A percentile compares a stretch with the other conserved stretches of the same genome.
These are phyloP conservation scores for Pezicula carpinea DNA, from an alignment of 2,329 filamentous ascomycete genomes.

Conservation along the genomic window DNA sequence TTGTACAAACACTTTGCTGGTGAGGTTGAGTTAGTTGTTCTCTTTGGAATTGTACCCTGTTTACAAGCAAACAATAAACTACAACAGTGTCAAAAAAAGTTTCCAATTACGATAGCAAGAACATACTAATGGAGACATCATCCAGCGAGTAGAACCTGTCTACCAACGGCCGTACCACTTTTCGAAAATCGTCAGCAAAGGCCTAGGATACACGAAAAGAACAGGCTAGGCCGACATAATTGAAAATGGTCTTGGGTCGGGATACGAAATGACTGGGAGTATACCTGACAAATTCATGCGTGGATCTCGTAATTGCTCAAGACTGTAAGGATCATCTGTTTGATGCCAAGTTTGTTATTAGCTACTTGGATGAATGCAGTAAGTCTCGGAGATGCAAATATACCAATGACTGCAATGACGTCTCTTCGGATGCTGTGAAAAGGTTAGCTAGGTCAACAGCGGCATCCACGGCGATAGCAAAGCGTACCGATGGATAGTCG, in stretches of 20 bases:
- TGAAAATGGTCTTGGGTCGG: too few relatives aligned
- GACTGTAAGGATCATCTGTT: conserved; percentile 58
- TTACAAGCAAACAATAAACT: conserved; percentile 82
- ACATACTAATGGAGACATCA: conserved; percentile 70
- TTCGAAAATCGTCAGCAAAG: background rate
- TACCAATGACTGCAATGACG: conserved; percentile 58
- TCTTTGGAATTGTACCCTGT: conserved; percentile 72
- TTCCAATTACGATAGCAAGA: background rate
- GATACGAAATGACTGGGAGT: conserved; percentile 19
- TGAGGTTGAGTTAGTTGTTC: conserved; percentile 73
- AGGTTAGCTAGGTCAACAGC: background rate
- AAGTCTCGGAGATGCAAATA: conserved; percentile 30
- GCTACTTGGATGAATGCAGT: background rate
- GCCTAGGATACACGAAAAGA: too few relatives aligned
- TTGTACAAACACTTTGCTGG: conserved; percentile 76
- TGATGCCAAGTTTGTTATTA: background rate
- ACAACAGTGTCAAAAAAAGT: conserved; percentile 3
- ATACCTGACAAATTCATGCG: conserved; percentile 62
- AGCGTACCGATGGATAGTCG: conserved; percentile 62
- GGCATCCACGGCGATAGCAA: background rate
- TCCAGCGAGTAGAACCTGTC: conserved; percentile 75
- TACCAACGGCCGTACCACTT: conserved; percentile 49
- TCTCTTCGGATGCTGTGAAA: conserved; percentile 51
- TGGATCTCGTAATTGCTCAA: conserved; percentile 74
- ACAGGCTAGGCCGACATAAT: too few relatives aligned